Conservation (phyloP, 352 stramenopile genomes). For the Detonula confervacea region DNA sequence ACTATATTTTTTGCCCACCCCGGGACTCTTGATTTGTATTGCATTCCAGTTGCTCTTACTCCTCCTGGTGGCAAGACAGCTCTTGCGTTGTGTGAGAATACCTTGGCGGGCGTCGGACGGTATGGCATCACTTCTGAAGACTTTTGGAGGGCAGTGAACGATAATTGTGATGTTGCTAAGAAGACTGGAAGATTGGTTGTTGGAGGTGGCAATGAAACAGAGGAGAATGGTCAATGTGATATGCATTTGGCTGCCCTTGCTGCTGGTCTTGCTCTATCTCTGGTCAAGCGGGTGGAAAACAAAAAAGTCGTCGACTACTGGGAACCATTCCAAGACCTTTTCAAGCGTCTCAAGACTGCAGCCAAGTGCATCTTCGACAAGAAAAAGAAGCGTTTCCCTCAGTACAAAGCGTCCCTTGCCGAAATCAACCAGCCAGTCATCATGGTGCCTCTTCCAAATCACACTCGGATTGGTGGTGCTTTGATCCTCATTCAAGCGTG, state of each 20-base stretch:
- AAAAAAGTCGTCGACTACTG: slow-evolving; percentile 2
- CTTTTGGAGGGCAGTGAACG: background rate
- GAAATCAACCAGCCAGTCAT: background rate
- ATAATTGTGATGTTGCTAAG: background rate
- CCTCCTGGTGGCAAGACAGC: background rate
- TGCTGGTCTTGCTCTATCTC: background rate
- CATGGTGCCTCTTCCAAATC: background rate
- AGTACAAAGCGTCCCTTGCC: background rate
- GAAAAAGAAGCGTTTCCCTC: background rate
- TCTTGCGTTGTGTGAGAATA: background rate
- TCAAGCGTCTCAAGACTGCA: background rate
- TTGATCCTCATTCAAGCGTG: background rate
- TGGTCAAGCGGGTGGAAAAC: background rate
- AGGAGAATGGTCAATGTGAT: background rate
- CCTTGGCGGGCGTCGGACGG: background rate
- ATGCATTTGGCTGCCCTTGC: slow-evolving; percentile 6
- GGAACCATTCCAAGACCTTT: slow-evolving; percentile 2
- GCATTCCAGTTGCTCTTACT: background rate
- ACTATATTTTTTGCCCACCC: background rate
- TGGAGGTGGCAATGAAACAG: background rate
- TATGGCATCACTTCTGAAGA: background rate
- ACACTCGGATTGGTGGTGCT: background rate
- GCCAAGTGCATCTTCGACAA: background rate
- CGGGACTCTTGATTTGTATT: background rate
- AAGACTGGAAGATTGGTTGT: background rate